Evolutionary conservation across 352 stramenopile genomes (phyloP), one percentile per base, ranked within the genome.

Genomic region (Globisporangium abappressorium): DNA sequence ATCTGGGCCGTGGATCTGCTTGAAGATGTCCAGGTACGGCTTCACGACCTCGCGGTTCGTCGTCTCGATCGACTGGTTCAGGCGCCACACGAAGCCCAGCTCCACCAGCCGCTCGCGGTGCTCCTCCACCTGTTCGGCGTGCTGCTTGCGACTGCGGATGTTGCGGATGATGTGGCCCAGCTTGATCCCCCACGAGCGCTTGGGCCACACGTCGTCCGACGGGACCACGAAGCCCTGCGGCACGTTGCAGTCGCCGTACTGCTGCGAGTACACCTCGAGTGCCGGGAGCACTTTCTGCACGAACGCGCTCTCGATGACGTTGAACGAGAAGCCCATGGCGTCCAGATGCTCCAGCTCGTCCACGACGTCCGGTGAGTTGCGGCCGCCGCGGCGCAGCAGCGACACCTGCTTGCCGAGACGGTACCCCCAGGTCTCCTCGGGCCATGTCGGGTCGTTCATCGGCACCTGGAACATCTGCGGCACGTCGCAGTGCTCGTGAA

Each of bases 21-120:
- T 90, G 78, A 93, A 98, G 15, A 97, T 69, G 24, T 73, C 62
- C 12, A 90, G 65, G 55, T 84, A 89, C 18, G 81, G 73, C 33
- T 85, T 72, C 26, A 89, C 82, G 43, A 88, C 74, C 7, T 90
- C 79, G 41, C 80, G 81, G 54, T 83, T 84, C 26, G 72, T 84
- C 24, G 73, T 68, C 28, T 74, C 77, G 4, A 75, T 76, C 14
- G 76, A 84, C 59, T 88, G 74, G 54, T 87, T 79, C n/a, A 90
- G 75, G n/a, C 82, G 86, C 93, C 95, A 98, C 30, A 93, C 77
- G 72, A 98, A 98, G 11, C 93, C 95, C 22, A 98, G 74, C 18
- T 86, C 76, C 47, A 97, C 84, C 28, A 98, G 75, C 24, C 90
- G 75, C 3, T 95, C 74, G 38, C 79, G 89, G 56, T 95, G 76